Evolutionary conservation across 768 basidiomycete species (phyloP).

Genomic region (Lentinula lateritia): DNA sequence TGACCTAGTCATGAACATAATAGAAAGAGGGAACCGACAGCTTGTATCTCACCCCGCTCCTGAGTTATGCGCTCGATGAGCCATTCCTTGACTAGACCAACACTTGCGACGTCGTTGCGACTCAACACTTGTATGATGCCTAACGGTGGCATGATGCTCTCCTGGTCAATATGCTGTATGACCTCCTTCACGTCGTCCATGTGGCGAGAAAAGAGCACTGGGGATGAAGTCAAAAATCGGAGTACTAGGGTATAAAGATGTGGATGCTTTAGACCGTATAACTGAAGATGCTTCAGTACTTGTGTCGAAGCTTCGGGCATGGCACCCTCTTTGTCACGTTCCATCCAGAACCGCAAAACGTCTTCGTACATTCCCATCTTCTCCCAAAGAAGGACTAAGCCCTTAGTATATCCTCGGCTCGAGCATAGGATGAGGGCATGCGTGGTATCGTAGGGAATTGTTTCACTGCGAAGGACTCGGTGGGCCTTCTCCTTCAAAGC

Average conservation of each 20-base stretch:
- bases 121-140: constrained; percentile 85
- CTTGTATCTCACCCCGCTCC: constrained; percentile 70
- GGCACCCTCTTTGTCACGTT: constrained; percentile 43
- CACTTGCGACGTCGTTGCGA: constrained; percentile 83
- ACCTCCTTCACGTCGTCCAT: constrained; percentile 64
- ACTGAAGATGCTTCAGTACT: constrained; percentile 67
- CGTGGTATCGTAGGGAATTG: constrained; percentile 76
- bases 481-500: constrained; percentile 62
- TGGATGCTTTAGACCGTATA: constrained; percentile 66
- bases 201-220: constrained; percentile 68
- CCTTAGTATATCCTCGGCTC: constrained; percentile 72
- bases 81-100: constrained; percentile 92
- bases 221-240: constrained; percentile 81
- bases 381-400: constrained; percentile 90
- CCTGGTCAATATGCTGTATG: constrained; percentile 73
- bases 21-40: constrained; percentile 41
- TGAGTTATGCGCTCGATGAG: constrained; percentile 72
- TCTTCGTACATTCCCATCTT: constrained; percentile 95
- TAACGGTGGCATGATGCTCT: constrained; percentile 83
- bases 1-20: not conserved
- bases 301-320: constrained; percentile 37
- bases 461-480: constrained; percentile 54
- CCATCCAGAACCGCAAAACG: constrained; percentile 90
- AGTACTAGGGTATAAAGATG: constrained; percentile 85
- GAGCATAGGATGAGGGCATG: constrained; percentile 97